Conservation (phyloP, 2,329 filamentous ascomycete genomes). For the Parasarocladium wereldwijsianum region DNA sequence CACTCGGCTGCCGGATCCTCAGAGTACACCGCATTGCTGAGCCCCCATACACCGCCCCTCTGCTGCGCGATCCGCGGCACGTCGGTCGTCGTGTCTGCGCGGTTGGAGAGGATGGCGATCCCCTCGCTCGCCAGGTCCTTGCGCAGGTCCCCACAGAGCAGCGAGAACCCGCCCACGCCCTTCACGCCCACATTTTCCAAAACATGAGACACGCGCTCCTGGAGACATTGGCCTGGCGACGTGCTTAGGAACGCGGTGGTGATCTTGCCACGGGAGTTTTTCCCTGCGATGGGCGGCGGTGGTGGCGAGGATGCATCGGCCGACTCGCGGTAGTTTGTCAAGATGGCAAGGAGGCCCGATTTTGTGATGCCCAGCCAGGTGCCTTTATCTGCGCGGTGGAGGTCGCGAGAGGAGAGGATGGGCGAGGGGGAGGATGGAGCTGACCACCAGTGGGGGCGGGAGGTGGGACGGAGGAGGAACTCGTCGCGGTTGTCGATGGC, state of each 20-base stretch:
- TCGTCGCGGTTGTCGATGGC: slow-evolving; percentile 68
- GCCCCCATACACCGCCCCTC: slow-evolving; percentile 34
- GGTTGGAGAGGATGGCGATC: slow-evolving; percentile 48
- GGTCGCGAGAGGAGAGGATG: slow-evolving; percentile 45
- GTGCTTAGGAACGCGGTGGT: slow-evolving; percentile 47
- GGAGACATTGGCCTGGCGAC: slow-evolving; percentile 23
- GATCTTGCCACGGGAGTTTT: slow-evolving; percentile 46
- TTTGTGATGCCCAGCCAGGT: slow-evolving; percentile 53
- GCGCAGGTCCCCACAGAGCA: slow-evolving; percentile 47
- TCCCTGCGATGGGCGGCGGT: slow-evolving; percentile 33
- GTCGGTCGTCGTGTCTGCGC: slow-evolving; percentile 33
- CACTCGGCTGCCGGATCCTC: slow-evolving; percentile 32
- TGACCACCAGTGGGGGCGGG: slow-evolving; percentile 50
- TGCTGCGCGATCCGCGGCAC: slow-evolving; percentile 40
- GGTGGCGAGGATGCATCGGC: slow-evolving; percentile 30
- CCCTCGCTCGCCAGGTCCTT: slow-evolving; percentile 25
- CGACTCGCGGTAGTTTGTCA: slow-evolving; percentile 52
- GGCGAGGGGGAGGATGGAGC: slow-evolving; percentile 19
- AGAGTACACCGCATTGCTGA: slow-evolving; percentile 46
- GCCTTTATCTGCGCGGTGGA: slow-evolving; percentile 45
- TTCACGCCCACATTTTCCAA: slow-evolving; percentile 34
- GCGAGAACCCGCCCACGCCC: slow-evolving; percentile 51
- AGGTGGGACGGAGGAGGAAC: slow-evolving; percentile 50
- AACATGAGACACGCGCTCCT: slow-evolving; percentile 14
- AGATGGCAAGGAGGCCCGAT: slow-evolving; percentile 43